Conservation (phyloP, 805 yeast species). For the Starmera pachycereana region DNA sequence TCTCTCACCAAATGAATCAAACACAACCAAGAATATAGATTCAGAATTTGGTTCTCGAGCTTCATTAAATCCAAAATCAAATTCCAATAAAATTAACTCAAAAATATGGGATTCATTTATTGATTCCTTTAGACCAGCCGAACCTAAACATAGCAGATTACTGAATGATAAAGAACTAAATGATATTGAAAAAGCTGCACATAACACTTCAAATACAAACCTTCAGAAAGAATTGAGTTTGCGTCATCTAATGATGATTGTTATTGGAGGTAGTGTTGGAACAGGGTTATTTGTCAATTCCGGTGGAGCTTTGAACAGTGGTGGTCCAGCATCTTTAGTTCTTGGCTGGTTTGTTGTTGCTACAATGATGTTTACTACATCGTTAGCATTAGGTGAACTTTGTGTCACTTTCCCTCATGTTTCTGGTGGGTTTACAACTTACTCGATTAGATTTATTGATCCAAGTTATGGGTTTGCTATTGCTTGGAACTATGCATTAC, state of each 20-base stretch:
- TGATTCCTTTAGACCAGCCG: not conserved
- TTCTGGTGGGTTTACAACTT: conserved; percentile 52
- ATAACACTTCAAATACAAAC: conserved; percentile 23
- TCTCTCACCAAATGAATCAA: too few relatives aligned
- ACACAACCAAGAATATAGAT: too few relatives aligned
- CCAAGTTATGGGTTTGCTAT: conserved; percentile 63
- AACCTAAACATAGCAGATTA: not conserved
- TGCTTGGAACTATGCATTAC: conserved; percentile 62
- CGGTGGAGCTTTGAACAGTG: conserved; percentile 40
- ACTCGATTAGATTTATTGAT: conserved; percentile 52
- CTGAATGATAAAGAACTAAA: conserved; percentile 4
- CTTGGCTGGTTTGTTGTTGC: conserved; percentile 50
- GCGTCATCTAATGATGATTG: conserved; percentile 60
- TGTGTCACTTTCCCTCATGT: conserved; percentile 52
- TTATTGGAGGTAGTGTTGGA: conserved; percentile 63
- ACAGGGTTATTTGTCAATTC: conserved; percentile 60
- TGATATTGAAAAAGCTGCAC: conserved; percentile 23
- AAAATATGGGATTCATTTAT: not conserved
- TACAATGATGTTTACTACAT: conserved; percentile 43
- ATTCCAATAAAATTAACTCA: not conserved
- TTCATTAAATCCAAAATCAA: too few relatives aligned
- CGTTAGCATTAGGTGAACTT: conserved; percentile 51
- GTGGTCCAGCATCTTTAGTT: conserved; percentile 50
- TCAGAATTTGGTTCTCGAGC: too few relatives aligned
- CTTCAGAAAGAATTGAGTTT: conserved; percentile 13